phyloP scores from a whole-genome alignment of 1,284 basidiomycete genomes.

The Lignosus rhinocerotis region DNA sequence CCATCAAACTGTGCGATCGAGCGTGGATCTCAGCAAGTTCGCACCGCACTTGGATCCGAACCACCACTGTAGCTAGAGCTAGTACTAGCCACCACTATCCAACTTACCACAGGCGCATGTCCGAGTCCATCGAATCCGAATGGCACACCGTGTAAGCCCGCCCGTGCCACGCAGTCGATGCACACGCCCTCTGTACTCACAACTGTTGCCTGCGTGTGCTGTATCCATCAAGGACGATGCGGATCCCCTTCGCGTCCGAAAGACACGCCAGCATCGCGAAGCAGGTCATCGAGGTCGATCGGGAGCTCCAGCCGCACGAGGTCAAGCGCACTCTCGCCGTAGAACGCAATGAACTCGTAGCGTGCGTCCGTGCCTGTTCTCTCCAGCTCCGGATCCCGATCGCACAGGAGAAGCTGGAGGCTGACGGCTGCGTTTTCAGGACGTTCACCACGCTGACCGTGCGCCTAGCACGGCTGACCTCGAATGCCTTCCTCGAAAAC shows the following conservation, averaged over 20 bases:
- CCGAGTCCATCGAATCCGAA: not conserved
- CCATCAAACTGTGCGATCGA: too few relatives aligned
- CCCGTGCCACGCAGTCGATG: not conserved
- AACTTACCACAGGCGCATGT: slow-evolving; percentile 9
- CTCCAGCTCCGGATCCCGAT: not conserved
- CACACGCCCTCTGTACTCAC: not conserved
- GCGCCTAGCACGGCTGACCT: slow-evolving; percentile 77
- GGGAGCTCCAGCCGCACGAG: slow-evolving; percentile 76
- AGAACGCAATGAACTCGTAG: slow-evolving; percentile 66
- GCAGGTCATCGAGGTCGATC: slow-evolving; percentile 82
- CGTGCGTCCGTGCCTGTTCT: slow-evolving; percentile 45
- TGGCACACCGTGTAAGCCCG: slow-evolving; percentile 35
- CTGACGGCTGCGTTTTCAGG: slow-evolving; percentile 38
- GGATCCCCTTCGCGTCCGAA: slow-evolving; percentile 73
- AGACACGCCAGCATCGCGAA: slow-evolving; percentile 80
- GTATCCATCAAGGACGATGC: slow-evolving; percentile 54
- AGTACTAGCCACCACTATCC: slow-evolving; percentile 11
- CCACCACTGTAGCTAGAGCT: too few relatives aligned
- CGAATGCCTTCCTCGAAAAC: slow-evolving; percentile 87
- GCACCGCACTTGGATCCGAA: not conserved
- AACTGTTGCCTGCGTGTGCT: not conserved
- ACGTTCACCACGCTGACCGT: slow-evolving; percentile 77
- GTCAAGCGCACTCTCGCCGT: slow-evolving; percentile 72
- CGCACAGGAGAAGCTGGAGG: not conserved
- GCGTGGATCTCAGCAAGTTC: too few relatives aligned